Evolutionary conservation across 1,284 basidiomycete species (phyloP), one percentile per base, ranked within the genome.

Genomic region (Sporisorium graminicola): DNA sequence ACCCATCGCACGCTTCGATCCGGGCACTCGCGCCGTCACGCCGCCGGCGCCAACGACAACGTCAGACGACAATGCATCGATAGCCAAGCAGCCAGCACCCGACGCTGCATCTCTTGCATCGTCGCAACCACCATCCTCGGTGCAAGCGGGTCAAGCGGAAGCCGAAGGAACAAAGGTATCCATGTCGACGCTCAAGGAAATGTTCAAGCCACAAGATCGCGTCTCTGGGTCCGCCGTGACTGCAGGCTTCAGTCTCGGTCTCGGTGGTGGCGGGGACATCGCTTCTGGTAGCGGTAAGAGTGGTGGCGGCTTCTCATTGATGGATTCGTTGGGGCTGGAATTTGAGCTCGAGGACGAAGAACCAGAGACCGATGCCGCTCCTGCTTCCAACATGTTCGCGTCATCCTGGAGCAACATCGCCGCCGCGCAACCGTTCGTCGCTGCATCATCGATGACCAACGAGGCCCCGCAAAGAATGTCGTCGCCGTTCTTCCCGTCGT

Each of bases 201-300:
- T 84, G 82, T 84, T 84, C 68, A 72, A 72, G 57, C 80, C 82
- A 18, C 68, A 82, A 43, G 81, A 78, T 37, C 64, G 55, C 12
- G 20, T 42, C 8, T 58, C 58, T 18, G 10, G 20, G 0, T 65
- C 58, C 0, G 53, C n/a, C 14, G 58, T 61, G 18, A 58, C 62
- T 6, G 43, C 68, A 10, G 63, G 64, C 2, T 66, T 72, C 47
- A 72, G 63, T 26, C 24, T 72, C 8, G 70, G 64, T 22, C 52
- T 63, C 0, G 60, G 60, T 22, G 53, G 27, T 10, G 51, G 46
- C 20, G 31, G 12, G n/a, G n/a, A n/a, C 27, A 33, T 31, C 29
- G 29, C 46, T 13, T 40, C 31, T 37, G 51, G 49, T 16, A 72
- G 51, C 13, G 58, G 57, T 33, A 49, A 64, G 5, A n/a, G 27